Evolutionary conservation across 1,139 yeast species (phyloP), one percentile per base, ranked within the genome.

Genomic region (Kodamaea suecica): DNA sequence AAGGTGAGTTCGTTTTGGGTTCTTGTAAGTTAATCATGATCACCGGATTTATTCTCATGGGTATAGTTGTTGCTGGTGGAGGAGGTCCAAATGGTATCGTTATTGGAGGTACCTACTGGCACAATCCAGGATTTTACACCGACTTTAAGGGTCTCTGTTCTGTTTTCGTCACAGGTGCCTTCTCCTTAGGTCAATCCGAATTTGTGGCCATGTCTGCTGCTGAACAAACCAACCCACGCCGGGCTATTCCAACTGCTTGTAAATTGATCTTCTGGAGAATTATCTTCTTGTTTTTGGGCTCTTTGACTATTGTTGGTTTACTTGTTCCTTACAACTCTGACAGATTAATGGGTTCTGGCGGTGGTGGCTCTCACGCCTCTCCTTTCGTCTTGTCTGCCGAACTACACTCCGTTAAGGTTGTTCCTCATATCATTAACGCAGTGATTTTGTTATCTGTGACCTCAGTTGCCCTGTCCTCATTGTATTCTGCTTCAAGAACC

Each of bases 371-470:
- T 30, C 58, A 59, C 38, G 70, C 73, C 4, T 66, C 73, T 34
- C 73, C 74, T n/a, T 68, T 44, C 43, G 73, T 68, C 19, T 57
- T 68, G 47, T 72, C 74, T 17, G 72, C 70, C 23, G 61, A 59
- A 35, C 52, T 60, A 31, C 69, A 66, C 48, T 63, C 63, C n/a
- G 61, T 66, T 19, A 48, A 47, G 31, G 73, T 54, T 12, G 60
- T 66, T 31, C 66, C 73, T 9, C 61, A 63, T 36, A 61, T 69
- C 42, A 64, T 68, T 42, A 69, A 69, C 43, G 59, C 73, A 5
- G 71, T 64, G 27, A 69, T 69, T 44, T 57, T 67, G 42, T 51
- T 67, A 39, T 65, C 72, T 4, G 74, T 69, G 26, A 66, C 72
- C 4, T 66, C 73, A 8, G 74, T 69, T 36, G 73, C 70, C 17